phyloP scores from a whole-genome alignment of 139 green algal species.

The Limnomonas spitsbergensis region DNA sequence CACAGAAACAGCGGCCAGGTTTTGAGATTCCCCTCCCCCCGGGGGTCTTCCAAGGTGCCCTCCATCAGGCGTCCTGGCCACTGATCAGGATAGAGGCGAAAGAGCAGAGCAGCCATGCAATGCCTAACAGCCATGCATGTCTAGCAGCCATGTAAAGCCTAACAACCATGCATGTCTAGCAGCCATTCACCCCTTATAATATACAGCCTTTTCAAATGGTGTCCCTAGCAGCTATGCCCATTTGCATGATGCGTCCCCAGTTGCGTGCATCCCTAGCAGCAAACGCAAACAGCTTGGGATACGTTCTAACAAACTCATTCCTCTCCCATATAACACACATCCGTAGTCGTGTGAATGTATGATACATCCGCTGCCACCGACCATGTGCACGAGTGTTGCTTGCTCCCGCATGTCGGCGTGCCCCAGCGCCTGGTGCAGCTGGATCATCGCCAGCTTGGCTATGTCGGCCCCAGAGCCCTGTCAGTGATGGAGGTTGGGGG shows the following conservation, averaged over 20 bases:
- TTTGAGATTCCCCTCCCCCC: too few relatives aligned
- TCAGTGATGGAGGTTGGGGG: too few relatives aligned
- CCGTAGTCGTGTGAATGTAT: neutral
- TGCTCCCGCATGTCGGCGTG: neutral
- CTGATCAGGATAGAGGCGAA: too few relatives aligned
- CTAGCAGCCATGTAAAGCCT: too few relatives aligned
- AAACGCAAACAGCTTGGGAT: neutral
- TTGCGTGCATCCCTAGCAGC: neutral
- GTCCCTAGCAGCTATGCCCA: neutral
- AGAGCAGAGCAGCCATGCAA: too few relatives aligned
- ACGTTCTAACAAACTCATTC: neutral
- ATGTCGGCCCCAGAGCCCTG: slow-evolving; percentile 79
- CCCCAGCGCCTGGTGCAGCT: slow-evolving; percentile 20
- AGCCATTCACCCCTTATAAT: neutral
- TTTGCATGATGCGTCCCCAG: neutral
- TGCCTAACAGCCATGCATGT: too few relatives aligned
- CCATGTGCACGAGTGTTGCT: slow-evolving; percentile 32
- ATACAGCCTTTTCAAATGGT: neutral
- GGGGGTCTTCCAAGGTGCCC: too few relatives aligned
- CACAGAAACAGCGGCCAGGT: too few relatives aligned
- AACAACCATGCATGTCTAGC: too few relatives aligned
- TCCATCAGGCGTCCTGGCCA: too few relatives aligned
- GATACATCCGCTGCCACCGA: neutral
- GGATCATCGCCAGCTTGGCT: slow-evolving; percentile 64
- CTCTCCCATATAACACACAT: neutral